Conservation (phyloP, 2,329 filamentous ascomycete species). For the Emergomyces pasteurianus region DNA sequence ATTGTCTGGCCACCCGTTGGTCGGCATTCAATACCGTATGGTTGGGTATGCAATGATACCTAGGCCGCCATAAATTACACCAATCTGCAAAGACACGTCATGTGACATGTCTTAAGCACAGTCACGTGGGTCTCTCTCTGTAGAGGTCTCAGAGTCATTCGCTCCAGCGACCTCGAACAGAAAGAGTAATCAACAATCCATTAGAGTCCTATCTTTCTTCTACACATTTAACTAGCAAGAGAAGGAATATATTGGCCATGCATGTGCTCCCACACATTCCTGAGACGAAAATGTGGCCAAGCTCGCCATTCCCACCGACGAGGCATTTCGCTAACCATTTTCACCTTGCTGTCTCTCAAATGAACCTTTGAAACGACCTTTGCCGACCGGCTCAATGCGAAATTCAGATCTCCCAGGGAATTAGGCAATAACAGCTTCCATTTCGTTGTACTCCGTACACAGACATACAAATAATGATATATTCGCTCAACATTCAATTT, state of each 20-base stretch:
- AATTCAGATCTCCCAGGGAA: not conserved
- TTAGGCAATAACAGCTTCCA: not conserved
- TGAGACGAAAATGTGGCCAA: not conserved
- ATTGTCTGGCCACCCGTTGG: not conserved
- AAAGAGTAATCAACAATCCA: too few relatives aligned
- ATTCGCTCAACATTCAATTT: too few relatives aligned
- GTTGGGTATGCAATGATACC: not conserved
- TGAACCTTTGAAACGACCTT: not conserved
- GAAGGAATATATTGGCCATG: not conserved
- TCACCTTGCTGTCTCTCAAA: not conserved
- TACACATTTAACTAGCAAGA: too few relatives aligned
- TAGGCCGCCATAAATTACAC: not conserved
- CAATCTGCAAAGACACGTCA: not conserved
- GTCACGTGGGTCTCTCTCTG: too few relatives aligned
- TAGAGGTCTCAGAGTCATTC: too few relatives aligned
- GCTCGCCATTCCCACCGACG: not conserved
- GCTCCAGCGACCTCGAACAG: too few relatives aligned
- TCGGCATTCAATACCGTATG: not conserved
- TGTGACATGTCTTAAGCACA: not conserved
- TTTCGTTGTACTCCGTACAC: too few relatives aligned
- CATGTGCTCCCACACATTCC: not conserved
- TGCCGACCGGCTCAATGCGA: too few relatives aligned
- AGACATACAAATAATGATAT: too few relatives aligned
- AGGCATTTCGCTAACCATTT: not conserved
- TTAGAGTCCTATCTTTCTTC: not conserved